phyloP scores from a whole-genome alignment of 352 stramenopile genomes.

The Pythium aristosporum region DNA sequence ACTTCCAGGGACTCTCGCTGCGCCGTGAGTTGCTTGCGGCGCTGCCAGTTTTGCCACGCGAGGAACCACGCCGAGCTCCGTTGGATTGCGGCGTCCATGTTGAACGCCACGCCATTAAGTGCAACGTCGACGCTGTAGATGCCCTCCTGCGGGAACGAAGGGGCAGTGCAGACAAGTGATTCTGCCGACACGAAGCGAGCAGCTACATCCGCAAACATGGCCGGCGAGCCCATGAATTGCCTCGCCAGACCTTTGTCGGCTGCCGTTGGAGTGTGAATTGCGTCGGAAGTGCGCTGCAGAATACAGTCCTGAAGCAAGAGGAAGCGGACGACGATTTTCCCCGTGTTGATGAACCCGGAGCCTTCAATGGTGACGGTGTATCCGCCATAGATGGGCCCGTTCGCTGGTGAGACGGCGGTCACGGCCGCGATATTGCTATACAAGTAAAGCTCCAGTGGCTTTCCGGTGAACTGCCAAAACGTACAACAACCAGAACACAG shows the following conservation, averaged over 20 bases:
- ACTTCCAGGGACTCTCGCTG: constrained; percentile 6
- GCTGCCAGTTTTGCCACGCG: constrained; percentile 86
- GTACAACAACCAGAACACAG: neutral
- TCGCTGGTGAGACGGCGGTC: constrained; percentile 48
- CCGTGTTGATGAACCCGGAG: constrained; percentile 60
- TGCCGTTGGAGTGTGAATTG: neutral
- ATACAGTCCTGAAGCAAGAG: constrained; percentile 36
- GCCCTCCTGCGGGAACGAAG: constrained; percentile 59
- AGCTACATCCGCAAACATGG: constrained; percentile 8
- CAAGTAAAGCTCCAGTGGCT: constrained; percentile 48
- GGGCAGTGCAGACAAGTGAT: constrained; percentile 42
- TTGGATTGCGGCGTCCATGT: constrained; percentile 33
- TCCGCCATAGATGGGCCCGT: constrained; percentile 75
- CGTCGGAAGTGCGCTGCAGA: neutral
- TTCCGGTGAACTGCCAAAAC: constrained; percentile 48
- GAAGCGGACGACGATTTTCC: constrained; percentile 59
- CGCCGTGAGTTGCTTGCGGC: constrained; percentile 43
- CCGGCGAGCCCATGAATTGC: neutral
- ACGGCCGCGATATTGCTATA: constrained; percentile 48
- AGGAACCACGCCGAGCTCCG: constrained; percentile 55
- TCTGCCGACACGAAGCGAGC: constrained; percentile 46
- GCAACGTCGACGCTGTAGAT: constrained; percentile 65
- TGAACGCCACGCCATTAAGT: constrained; percentile 73
- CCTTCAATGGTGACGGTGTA: constrained; percentile 63
- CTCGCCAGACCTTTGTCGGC: neutral